Evolutionary conservation across 176 grass and related monocot species (phyloP), one percentile per base, ranked within the genome.

Genomic region (Otatea glauca): DNA sequence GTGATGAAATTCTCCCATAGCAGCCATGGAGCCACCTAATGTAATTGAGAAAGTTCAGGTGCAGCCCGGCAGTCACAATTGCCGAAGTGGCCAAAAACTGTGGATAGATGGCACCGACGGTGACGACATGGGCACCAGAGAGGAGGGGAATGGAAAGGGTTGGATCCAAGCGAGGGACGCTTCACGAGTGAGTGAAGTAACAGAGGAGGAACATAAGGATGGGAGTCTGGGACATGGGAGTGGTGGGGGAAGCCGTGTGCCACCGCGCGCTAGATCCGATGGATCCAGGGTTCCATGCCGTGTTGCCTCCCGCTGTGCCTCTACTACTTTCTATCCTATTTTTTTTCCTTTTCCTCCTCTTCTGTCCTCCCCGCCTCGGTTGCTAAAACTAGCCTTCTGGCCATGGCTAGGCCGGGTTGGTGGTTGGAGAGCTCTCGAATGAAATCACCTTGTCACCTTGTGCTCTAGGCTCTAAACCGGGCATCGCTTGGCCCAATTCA

Each of bases 1-100:
- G 96, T 99, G 78, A 89, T 94, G 89, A 92, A 96, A 89, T 96
- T 93, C 81, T 94, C 93, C 96, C 93, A 99, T 5, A 94, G 77
- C 20, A 89, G 78, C 96, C 91, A 68, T 85, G 81, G 69, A 99
- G 68, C 91, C 93, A 92, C 47, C 87, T 91, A 56, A 86, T 45
- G 83, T 99, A 96, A 74, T 99, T 99, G 53, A 99, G 85, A 61
- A 95, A 80, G 92, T 99, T 99, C 27, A 96, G 69, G 23, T 96
- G 37, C 15, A 99, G 94, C 39, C 39, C 96, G 15, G 78, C 80
- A 4, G 80, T 88, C 44, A 99, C 91, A 49, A 94, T 89, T 9
- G 38, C 76, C 0, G 93, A 83, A 5, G 93, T 99, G 56, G 81
- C 88, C 17, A 78, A 7, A 9, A 96, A 99, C 35, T 39, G n/a